Evolutionary conservation across 2,329 filamentous ascomycete genomes (phyloP), one percentile per base, ranked within the genome.

Genomic region (Thielaviopsis musarum): DNA sequence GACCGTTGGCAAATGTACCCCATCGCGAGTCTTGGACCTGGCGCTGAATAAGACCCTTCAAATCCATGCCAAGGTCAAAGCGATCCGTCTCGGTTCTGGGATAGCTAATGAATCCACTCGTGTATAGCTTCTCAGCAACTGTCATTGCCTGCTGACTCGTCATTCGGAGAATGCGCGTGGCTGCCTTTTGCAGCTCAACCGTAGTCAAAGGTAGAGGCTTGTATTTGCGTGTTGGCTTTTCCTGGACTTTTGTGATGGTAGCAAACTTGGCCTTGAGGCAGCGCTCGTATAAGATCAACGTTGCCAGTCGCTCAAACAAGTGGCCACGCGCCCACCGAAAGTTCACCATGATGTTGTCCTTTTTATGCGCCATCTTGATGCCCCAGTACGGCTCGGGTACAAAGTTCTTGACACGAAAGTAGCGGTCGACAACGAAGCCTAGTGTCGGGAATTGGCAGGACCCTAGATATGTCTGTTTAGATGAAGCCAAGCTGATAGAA

Each of bases 381-480:
- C 80, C 80, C 93, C 93, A 98, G 70, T 97, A 98, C 0, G 81
- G 75, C 68, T 98, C 93, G 0, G 91, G 87, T 0, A 93, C 83
- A 70, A 98, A 98, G 65, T 95, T 95, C 63, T 88, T 84, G 57
- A 98, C 93, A 56, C 88, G 84, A 66, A 95, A 88, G 70, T 97
- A 98, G 54, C 91, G 83, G 70, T 98, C 93, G 6, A 98, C 93
- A 1, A 98, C 91, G 65, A 98, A 98, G 0, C 93, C 93, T 5
- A 98, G 77, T 0, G 93, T 97, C 1, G 93, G 93, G 66, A 98
- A 98, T 69, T 98, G 93, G 65, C 93, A 98, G 3, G 91, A 95
- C 15, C 81, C 88, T 88, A 52, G n/a, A 10, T 54, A 6, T 48
- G 19, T 28, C 12, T 15, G 28, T 13, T 54, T 56, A 56, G 30